Evolutionary conservation across 371 early-diverging fungal species (phyloP).

Genomic region (Blakeslea trispora): DNA sequence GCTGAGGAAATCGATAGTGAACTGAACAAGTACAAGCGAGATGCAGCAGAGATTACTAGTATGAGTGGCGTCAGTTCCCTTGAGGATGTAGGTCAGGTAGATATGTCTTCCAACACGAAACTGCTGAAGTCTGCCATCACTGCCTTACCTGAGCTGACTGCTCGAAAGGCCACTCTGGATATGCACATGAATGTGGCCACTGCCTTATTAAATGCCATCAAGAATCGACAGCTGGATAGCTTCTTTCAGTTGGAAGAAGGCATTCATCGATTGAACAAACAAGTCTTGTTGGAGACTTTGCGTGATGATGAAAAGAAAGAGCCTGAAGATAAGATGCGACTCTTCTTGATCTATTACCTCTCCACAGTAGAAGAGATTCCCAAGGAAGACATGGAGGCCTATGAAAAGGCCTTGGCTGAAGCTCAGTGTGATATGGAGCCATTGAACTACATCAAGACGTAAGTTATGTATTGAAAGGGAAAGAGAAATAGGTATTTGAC

Average conservation of each 20-base stretch:
- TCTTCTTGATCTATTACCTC: conserved; percentile 87
- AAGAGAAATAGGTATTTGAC: not conserved
- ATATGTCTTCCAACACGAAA: conserved; percentile 77
- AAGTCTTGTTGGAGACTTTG: conserved; percentile 79
- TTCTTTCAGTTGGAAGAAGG: conserved; percentile 95
- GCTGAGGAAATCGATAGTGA: conserved; percentile 94
- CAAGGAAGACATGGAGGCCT: conserved; percentile 79
- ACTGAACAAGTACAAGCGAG: conserved; percentile 88
- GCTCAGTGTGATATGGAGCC: conserved; percentile 78
- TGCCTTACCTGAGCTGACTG: conserved; percentile 94
- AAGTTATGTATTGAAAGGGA: conserved; percentile 22
- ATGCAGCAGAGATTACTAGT: conserved; percentile 90
- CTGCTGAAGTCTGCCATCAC: conserved; percentile 90
- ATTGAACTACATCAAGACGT: conserved; percentile 81
- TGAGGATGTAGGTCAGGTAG: conserved; percentile 82
- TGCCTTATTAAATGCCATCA: conserved; percentile 87
- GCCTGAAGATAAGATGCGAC: conserved; percentile 88
- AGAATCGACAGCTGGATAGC: conserved; percentile 93
- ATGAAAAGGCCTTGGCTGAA: conserved; percentile 74
- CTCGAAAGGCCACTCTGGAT: conserved; percentile 93
- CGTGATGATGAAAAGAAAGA: conserved; percentile 77
- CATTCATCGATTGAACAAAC: conserved; percentile 73
- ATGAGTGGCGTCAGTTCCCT: conserved; percentile 83
- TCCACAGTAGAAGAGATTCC: conserved; percentile 71
- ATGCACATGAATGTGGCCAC: conserved; percentile 99